These are phyloP conservation scores for Coleophoma eucalyptorum DNA, from an alignment of 2,329 filamentous ascomycete genomes.

Conservation along the genomic window DNA sequence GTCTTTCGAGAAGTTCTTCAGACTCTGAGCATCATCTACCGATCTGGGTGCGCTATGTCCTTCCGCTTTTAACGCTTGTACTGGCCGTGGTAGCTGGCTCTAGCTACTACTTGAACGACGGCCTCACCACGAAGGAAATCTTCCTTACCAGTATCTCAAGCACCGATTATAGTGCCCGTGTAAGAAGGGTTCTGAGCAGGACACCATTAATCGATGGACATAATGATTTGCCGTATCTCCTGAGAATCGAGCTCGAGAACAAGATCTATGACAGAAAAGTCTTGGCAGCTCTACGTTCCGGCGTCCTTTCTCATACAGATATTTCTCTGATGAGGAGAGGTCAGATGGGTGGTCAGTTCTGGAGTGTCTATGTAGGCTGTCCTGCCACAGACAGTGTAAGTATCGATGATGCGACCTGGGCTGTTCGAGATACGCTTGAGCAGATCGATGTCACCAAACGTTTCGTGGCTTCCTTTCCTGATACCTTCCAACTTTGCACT, in stretches of 20 bases:
- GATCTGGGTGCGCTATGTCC: too few species aligned
- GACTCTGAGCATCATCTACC: too few species aligned
- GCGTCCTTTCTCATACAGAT: constrained; percentile 19
- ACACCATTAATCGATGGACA: constrained; percentile 26
- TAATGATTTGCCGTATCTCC: constrained; percentile 23
- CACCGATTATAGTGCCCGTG: not conserved
- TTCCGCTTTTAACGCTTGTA: too few species aligned
- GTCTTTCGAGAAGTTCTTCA: too few species aligned
- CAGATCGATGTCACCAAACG: constrained; percentile 53
- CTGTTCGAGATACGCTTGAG: constrained; percentile 48
- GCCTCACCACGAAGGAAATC: not conserved
- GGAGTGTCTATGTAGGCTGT: constrained; percentile 22
- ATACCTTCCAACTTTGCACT: not conserved
- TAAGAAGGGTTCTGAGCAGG: constrained; percentile 11
- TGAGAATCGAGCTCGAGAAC: constrained; percentile 14
- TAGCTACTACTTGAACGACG: too few species aligned
- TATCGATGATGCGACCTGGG: constrained; percentile 16
- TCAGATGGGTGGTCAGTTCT: constrained; percentile 22
- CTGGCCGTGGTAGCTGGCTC: too few species aligned
- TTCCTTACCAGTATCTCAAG: not conserved
- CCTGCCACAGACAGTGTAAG: constrained; percentile 7
- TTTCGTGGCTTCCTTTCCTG: constrained; percentile 26
- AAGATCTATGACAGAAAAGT: constrained; percentile 10
- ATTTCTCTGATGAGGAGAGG: constrained; percentile 17
- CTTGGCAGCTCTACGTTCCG: not conserved